Base-by-base conservation (phyloP, 2,329 filamentous ascomycete genomes). In the Diplodia corticola region DNA sequence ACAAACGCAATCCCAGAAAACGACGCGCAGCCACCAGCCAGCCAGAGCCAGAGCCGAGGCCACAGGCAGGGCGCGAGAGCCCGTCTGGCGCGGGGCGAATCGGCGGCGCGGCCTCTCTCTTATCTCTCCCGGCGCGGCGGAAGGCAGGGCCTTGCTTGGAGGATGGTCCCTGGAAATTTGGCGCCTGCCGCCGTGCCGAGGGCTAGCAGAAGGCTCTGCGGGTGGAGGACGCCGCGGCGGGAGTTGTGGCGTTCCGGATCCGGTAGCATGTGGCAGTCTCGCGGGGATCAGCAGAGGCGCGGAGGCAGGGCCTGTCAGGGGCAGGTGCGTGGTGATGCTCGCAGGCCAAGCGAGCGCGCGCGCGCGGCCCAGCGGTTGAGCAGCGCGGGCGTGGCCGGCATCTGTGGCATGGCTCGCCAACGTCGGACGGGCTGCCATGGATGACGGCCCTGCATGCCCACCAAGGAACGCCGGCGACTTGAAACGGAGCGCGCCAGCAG, bases 211-310 rank as follows among this genome's bases (percentile, higher is more conserved):
- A 30, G 17, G 44, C 26, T 26, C 35, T 35, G 57, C 57, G 57
- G 57, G 57, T 35, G 57, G 57, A 24, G 35, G 44, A 61, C 26
- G 44, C 28, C 57, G 44, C 26, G 40, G n/a, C 40, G 40, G 57
- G 4, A 35, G 57, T 26, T 61, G 57, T 61, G 57, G 57, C 57
- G 57, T 40, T 13, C n/a, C 33, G 28, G 13, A 24, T 46, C 24
- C 24, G 37, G 49, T 24, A 17, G 24, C 20, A 22, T 53, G 22
- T 30, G 22, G 24, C 37, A 61, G 57, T 50, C 40, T 61, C 44
- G 57, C 20, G 57, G 60, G 48, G 60, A 63, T 63, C 60, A 53
- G 13, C 60, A 53, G 48, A 63, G 60, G 44, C 30, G 35, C 37
- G 37, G 28, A 17, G n/a, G 46, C 15, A 24, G 28, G 59, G 22